Evolutionary conservation across 1,139 yeast species (phyloP).

Genomic region (Blastobotrys indianensis): DNA sequence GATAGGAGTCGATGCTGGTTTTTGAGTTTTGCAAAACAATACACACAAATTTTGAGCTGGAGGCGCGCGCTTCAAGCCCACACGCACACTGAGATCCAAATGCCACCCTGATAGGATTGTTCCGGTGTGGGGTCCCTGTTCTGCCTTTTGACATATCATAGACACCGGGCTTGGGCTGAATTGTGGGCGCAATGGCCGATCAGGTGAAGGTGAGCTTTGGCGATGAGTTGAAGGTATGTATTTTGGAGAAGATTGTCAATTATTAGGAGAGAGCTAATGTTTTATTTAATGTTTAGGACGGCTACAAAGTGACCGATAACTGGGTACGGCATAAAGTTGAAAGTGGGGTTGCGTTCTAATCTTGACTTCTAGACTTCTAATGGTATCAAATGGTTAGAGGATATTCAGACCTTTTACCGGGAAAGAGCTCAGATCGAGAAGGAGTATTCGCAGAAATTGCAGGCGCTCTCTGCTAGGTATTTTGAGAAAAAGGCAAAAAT

Average conservation of each 20-base stretch:
- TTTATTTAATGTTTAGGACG: conserved; percentile 45
- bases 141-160: too few species aligned
- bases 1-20: neutral
- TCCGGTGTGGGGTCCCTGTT: too few species aligned
- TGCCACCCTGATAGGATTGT: too few species aligned
- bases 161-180: too few species aligned
- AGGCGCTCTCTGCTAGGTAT: conserved; percentile 59
- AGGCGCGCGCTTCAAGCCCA: neutral
- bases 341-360: neutral
- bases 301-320: conserved; percentile 65
- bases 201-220: conserved; percentile 32
- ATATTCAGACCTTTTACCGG: conserved; percentile 74
- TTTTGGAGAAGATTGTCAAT: conserved; percentile 1
- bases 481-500: conserved; percentile 71
- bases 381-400: conserved; percentile 70
- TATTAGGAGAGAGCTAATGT: conserved; percentile 10
- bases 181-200: conserved; percentile 14
- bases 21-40: too few species aligned
- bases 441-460: conserved; percentile 70
- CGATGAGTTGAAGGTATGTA: conserved; percentile 34
- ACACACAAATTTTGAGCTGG: neutral
- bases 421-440: conserved; percentile 77
- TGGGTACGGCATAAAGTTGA: conserved; percentile 44
- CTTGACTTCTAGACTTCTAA: conserved; percentile 38
- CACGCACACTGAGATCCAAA: neutral